Percentiles rank a stretch among this genome's conserved stretches.
Evolutionary conservation across 192 early-diverging fungal species (phyloP).

Genomic region (Coemansia asiatica): DNA sequence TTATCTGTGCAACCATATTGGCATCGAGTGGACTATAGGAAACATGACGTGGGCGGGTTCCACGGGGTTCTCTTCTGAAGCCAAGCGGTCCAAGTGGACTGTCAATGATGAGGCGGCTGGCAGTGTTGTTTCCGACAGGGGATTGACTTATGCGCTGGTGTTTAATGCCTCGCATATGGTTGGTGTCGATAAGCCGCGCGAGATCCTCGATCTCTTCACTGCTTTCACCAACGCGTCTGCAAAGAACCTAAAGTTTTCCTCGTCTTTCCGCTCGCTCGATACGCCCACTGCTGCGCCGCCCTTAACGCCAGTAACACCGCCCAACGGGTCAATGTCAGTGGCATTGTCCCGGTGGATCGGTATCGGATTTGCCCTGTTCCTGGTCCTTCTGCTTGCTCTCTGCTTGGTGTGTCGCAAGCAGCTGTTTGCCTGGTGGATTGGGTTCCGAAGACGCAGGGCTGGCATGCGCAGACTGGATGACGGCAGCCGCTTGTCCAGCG

Average conservation of each 20-base stretch:
- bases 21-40: slow-evolving; percentile 62
- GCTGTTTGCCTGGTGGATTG: slow-evolving; percentile 37
- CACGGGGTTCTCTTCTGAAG: slow-evolving; percentile 46
- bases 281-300: background rate
- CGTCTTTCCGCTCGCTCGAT: slow-evolving; percentile 25
- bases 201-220: slow-evolving; percentile 62
- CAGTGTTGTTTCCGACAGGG: slow-evolving; percentile 53
- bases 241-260: slow-evolving; percentile 34
- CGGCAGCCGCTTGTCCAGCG: background rate
- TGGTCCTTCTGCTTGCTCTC: slow-evolving; percentile 11
- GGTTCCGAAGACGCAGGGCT: slow-evolving; percentile 1
- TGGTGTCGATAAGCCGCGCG: slow-evolving; percentile 64
- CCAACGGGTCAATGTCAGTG: background rate
- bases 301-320: background rate
- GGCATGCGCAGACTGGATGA: slow-evolving; percentile 17
- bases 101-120: slow-evolving; percentile 54
- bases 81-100: slow-evolving; percentile 48
- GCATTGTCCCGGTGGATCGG: slow-evolving; percentile 24
- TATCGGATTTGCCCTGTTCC: slow-evolving; percentile 10
- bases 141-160: slow-evolving; percentile 63
- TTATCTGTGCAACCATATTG: slow-evolving; percentile 71
- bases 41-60: slow-evolving; percentile 63
- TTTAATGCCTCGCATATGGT: slow-evolving; percentile 72
- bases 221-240: slow-evolving; percentile 52
- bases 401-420: slow-evolving; percentile 24